These are phyloP conservation scores for Lentithecium fluviatile DNA, from an alignment of 495 filamentous ascomycete species.

Conservation along the genomic window DNA sequence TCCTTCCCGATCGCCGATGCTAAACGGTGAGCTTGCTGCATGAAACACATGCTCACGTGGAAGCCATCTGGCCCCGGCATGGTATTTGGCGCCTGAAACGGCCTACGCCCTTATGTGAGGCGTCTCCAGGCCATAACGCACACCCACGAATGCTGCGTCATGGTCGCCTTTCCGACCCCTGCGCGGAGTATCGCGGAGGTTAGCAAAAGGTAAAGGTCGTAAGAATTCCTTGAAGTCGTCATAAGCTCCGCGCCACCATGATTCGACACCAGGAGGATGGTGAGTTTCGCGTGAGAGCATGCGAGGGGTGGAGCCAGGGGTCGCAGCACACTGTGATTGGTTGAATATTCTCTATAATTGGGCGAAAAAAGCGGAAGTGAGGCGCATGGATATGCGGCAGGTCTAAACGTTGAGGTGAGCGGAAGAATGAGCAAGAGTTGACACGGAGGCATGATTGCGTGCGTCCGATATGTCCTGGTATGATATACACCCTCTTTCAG, in stretches of 20 bases:
- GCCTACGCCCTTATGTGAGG: background rate
- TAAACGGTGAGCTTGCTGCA: background rate
- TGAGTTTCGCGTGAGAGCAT: conserved; percentile 31
- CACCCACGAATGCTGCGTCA: background rate
- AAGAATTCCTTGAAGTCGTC: background rate
- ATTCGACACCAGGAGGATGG: conserved; percentile 12
- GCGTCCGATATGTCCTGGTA: no score
- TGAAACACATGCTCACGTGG: conserved; percentile 10
- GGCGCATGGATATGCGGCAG: no score
- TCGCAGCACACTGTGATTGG: background rate
- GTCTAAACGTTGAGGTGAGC: no score
- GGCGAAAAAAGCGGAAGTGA: background rate
- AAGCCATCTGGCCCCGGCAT: background rate
- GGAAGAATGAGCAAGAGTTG: no score
- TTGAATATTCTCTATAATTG: background rate
- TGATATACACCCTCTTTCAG: no score
- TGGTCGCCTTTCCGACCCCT: background rate
- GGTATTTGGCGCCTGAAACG: background rate
- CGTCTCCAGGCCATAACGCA: background rate
- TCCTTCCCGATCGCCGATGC: conserved; percentile 7
- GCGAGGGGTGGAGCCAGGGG: no score
- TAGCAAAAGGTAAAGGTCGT: background rate
- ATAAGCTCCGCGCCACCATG: background rate
- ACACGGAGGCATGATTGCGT: no score
- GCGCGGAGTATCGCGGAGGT: no score